Evolutionary conservation across 495 filamentous ascomycete genomes (phyloP), one percentile per base, ranked within the genome.

Genomic region (Podospora sp.): DNA sequence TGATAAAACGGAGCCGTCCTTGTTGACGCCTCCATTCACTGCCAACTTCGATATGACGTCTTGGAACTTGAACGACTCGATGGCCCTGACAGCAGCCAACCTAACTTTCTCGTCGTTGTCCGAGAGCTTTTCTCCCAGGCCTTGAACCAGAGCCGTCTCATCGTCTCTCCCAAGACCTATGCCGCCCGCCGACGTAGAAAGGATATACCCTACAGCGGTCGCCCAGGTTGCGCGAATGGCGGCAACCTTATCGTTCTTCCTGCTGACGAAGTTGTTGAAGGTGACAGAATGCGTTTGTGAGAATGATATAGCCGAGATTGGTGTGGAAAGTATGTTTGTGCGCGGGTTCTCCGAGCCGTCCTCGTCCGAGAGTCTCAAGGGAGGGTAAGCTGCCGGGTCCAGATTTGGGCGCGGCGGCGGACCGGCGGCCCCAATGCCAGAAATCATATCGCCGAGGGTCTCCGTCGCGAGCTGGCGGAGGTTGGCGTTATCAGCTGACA

Each of bases 101-200:
- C 95, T 87, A 46, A 99, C 95, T 68, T 87, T 92, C 66, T 99
- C 95, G 72, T 99, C 96, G 14, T 84, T 85, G 72, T 99, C 95
- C 2, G 86, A 88, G 1, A 99, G 86, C 83, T 94, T 93, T 16
- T 90, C 87, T 0, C 88, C 87, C 24, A 99, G 80, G 20, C 87
- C 86, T 63, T 85, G 84, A 14, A 97, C 85, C 56, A 98, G 84
- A 22, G 79, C 76, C 57, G 85, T 81, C 76, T 96, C 92, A 50
- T 97, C 92, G 46, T 87, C 86, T 8, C 89, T 85, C 69, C 89
- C 91, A 20, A 97, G 78, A 0, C 93, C 93, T 66, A 92, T 92
- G 16, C 91, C 91, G 40, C 94, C 94, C 21, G 92, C 93, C 18
- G 91, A 94, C 7, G 93, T 97, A 0, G 82, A 81, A 18, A 87